Evolutionary conservation across 139 green algal species (phyloP).

Genomic region (Chlamydomonas schloesseri): DNA sequence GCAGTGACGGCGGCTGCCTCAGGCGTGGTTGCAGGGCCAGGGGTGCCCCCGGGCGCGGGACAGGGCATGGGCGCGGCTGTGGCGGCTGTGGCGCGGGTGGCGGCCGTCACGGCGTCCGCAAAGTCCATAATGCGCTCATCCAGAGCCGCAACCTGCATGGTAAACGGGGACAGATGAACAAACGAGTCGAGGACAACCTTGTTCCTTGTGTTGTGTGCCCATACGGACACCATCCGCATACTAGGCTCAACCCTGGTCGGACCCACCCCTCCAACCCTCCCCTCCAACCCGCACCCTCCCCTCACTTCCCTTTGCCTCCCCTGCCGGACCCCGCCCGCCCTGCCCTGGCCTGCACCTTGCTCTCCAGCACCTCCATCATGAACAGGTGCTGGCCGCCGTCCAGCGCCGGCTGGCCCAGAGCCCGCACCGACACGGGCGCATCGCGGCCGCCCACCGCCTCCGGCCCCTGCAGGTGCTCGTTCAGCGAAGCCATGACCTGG

Average conservation of each 20-base stretch:
- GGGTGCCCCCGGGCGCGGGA: not conserved
- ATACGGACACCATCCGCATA: too few relatives aligned
- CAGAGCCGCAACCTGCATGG: conserved; percentile 33
- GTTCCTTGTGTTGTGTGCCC: too few relatives aligned
- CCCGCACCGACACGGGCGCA: not conserved
- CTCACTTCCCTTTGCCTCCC: too few relatives aligned
- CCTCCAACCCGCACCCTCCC: too few relatives aligned
- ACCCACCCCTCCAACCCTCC: too few relatives aligned
- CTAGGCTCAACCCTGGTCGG: too few relatives aligned
- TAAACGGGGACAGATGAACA: too few relatives aligned
- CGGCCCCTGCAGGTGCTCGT: conserved; percentile 28
- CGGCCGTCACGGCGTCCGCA: conserved; percentile 19
- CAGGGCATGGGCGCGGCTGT: not conserved
- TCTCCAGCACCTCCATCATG: conserved; percentile 58
- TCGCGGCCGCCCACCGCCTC: not conserved
- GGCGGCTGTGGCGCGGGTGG: not conserved
- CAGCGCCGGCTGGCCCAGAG: conserved; percentile 38
- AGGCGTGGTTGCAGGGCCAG: not conserved
- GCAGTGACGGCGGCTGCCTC: too few relatives aligned
- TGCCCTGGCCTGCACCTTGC: conserved; percentile 31
- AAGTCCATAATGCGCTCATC: conserved; percentile 58
- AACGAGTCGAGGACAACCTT: too few relatives aligned
- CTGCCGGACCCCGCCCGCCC: not conserved
- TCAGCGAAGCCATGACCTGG: conserved; percentile 28
- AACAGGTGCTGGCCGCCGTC: conserved; percentile 34